A percentile compares a stretch with the other conserved stretches of the same genome.
Conservation (phyloP, 768 basidiomycete species). For the Hericium erinaceus region DNA sequence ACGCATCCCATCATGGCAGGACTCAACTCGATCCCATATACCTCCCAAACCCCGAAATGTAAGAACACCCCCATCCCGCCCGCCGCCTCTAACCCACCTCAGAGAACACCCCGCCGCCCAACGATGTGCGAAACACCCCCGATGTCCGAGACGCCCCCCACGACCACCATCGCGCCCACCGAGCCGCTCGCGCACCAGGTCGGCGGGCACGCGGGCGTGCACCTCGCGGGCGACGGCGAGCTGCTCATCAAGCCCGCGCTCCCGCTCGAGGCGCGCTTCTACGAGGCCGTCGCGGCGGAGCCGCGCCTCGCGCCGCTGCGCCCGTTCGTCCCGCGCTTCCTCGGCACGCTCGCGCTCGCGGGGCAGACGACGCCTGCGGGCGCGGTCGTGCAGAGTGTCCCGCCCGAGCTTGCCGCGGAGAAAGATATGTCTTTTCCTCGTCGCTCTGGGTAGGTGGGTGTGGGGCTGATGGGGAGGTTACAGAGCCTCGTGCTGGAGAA, state of each 20-base stretch:
- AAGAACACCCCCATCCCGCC: too few species aligned
- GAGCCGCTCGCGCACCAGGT: slow-evolving; percentile 52
- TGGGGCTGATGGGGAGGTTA: slow-evolving; percentile 26
- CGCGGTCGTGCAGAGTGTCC: slow-evolving; percentile 5
- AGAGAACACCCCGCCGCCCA: too few species aligned
- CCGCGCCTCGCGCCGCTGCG: slow-evolving; percentile 34
- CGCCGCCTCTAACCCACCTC: too few species aligned
- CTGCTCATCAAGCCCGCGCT: slow-evolving; percentile 77
- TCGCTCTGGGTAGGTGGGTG: neutral
- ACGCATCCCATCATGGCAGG: too few species aligned
- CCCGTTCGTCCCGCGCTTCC: slow-evolving; percentile 64
- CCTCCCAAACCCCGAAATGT: too few species aligned
- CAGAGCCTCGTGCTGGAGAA: slow-evolving; percentile 79
- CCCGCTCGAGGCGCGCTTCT: slow-evolving; percentile 60
- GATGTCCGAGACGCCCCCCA: neutral
- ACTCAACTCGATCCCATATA: too few species aligned
- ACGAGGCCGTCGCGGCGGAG: slow-evolving; percentile 42
- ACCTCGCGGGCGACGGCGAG: slow-evolving; percentile 59
- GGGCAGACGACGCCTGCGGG: slow-evolving; percentile 30
- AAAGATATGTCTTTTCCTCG: slow-evolving; percentile 36
- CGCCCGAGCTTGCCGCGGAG: slow-evolving; percentile 18
- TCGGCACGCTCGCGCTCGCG: slow-evolving; percentile 68
- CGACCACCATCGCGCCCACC: neutral
- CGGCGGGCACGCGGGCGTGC: slow-evolving; percentile 74
- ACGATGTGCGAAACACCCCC: too few species aligned